Evolutionary conservation across 2,329 filamentous ascomycete genomes (phyloP).

Genomic region (Tolypocladium amazonense): DNA sequence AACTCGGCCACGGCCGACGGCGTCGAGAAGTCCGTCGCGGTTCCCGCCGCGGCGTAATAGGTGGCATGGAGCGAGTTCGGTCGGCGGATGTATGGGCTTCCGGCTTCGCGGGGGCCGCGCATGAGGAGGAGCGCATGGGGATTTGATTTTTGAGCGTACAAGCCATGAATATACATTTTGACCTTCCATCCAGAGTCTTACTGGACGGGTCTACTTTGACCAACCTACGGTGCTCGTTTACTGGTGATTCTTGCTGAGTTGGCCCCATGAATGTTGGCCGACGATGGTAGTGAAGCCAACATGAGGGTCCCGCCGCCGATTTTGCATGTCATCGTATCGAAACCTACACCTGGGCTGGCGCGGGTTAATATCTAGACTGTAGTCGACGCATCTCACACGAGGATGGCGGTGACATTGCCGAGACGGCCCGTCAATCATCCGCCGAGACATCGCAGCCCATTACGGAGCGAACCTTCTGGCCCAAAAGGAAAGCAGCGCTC

Average conservation of each 20-base stretch:
- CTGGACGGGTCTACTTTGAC: neutral
- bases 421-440: neutral
- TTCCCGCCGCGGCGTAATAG: constrained; percentile 22
- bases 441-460: neutral
- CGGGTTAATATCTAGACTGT: neutral
- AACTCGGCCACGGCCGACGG: constrained; percentile 67
- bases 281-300: neutral
- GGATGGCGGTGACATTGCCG: neutral
- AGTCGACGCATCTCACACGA: neutral
- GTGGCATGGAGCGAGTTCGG: neutral
- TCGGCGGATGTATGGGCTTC: no score
- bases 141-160: neutral
- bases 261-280: neutral
- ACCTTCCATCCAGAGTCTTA: neutral
- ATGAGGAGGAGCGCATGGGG: neutral
- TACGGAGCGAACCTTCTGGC: neutral
- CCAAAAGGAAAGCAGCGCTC: neutral
- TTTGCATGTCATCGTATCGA: neutral
- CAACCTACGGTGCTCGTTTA: neutral
- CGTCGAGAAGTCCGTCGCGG: constrained; percentile 38
- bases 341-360: neutral
- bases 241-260: neutral
- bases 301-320: neutral
- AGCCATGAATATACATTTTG: neutral
- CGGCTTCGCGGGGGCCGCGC: neutral